Evolutionary conservation across 2,329 filamentous ascomycete species (phyloP).

Genomic region (Fusarium drepaniforme): DNA sequence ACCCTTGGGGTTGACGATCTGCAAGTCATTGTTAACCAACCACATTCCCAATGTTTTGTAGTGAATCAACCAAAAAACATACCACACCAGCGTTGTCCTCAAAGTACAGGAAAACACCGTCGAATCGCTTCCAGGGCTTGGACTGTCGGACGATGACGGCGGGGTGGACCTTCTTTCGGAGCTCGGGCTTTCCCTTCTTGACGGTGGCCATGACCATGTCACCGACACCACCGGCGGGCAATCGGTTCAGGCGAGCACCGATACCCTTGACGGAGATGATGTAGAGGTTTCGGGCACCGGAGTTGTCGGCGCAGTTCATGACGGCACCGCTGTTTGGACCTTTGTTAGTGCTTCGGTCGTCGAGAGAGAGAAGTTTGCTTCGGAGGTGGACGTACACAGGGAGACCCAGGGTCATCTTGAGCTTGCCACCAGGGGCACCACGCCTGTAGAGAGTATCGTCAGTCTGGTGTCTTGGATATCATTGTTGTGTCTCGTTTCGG

Average conservation of each 20-base stretch:
- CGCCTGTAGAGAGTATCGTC: constrained; percentile 63
- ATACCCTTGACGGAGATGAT: constrained; percentile 99
- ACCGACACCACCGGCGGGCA: constrained; percentile 96
- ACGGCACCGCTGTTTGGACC: constrained; percentile 82
- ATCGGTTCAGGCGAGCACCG: constrained; percentile 96
- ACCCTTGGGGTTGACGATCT: constrained; percentile 99
- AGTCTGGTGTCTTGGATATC: constrained; percentile 40
- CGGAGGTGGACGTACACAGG: constrained; percentile 81
- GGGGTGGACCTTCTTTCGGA: constrained; percentile 99
- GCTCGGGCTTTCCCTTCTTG: constrained; percentile 99
- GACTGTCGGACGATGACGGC: constrained; percentile 98
- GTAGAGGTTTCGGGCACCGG: constrained; percentile 98
- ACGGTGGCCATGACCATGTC: constrained; percentile 99
- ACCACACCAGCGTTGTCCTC: constrained; percentile 99
- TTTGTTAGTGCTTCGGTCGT: constrained; percentile 15
- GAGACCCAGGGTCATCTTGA: constrained; percentile 99
- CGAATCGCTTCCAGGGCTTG: constrained; percentile 99
- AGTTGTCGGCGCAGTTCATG: constrained; percentile 99
- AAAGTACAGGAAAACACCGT: constrained; percentile 99
- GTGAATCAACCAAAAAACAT: too few relatives aligned
- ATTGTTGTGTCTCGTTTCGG: constrained; percentile 6
- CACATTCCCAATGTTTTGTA: too few relatives aligned
- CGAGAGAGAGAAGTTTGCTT: constrained; percentile 15
- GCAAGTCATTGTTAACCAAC: neutral
- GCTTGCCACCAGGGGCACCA: constrained; percentile 99